phyloP scores from a whole-genome alignment of 176 grass and related monocot species.

The Oryza longistaminata region DNA sequence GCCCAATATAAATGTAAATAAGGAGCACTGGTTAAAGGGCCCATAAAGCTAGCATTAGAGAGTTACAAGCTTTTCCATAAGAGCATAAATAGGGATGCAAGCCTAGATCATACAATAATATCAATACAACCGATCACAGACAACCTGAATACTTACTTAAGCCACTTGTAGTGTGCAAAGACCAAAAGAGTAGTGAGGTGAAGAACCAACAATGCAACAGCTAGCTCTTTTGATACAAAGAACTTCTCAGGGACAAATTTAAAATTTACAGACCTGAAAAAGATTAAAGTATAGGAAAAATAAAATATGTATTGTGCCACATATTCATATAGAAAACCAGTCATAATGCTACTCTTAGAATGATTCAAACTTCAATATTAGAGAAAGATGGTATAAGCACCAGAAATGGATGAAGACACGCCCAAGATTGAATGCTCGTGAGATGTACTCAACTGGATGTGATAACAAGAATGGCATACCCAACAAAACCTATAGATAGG shows the following conservation, averaged over 20 bases:
- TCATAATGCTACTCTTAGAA: slow-evolving; percentile 17
- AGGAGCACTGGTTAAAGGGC: not conserved
- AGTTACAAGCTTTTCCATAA: not conserved
- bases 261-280: slow-evolving; percentile 94
- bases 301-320: slow-evolving; percentile 6
- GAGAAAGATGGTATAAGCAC: slow-evolving; percentile 45
- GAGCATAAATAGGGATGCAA: not conserved
- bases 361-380: slow-evolving; percentile 9
- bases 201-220: slow-evolving; percentile 67
- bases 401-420: slow-evolving; percentile 99
- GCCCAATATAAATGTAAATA: not conserved
- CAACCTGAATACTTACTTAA: slow-evolving; percentile 64
- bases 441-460: slow-evolving; percentile 79
- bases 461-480: slow-evolving; percentile 86
- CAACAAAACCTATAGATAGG: slow-evolving; percentile 62
- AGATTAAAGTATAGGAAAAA: not conserved
- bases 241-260: slow-evolving; percentile 89
- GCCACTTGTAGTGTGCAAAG: slow-evolving; percentile 92
- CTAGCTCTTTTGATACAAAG: slow-evolving; percentile 92
- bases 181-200: slow-evolving; percentile 76
- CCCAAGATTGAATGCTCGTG: slow-evolving; percentile 91
- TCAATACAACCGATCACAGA: not conserved
- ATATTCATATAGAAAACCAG: not conserved
- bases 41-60: not conserved
- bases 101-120: not conserved